Evolutionary conservation across 371 early-diverging fungal species (phyloP).

Genomic region (Mucor indicus): DNA sequence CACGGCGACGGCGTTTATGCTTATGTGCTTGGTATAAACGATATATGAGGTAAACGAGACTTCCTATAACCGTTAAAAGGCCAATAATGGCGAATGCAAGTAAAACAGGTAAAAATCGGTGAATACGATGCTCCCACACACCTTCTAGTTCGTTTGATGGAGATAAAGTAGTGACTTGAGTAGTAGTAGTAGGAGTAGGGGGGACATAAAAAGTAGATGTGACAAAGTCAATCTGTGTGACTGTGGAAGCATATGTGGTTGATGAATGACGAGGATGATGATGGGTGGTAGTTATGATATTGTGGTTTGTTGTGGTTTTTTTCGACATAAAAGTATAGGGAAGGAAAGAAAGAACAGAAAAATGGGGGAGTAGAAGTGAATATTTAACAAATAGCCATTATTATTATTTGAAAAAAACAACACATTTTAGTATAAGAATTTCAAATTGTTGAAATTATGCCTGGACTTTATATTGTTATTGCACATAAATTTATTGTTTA

Average conservation of each 20-base stretch:
- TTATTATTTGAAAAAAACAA: background rate
- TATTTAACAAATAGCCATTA: slow-evolving; percentile 9
- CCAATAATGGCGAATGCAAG: slow-evolving; percentile 40
- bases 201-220: slow-evolving; percentile 2
- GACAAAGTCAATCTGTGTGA: slow-evolving; percentile 11
- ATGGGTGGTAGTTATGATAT: background rate
- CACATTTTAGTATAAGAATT: too few relatives aligned
- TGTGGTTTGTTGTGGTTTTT: background rate
- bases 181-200: background rate
- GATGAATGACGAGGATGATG: background rate
- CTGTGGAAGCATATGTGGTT: slow-evolving; percentile 1
- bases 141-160: background rate
- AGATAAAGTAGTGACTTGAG: background rate
- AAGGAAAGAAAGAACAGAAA: slow-evolving; percentile 4
- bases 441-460: slow-evolving; percentile 12
- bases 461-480: background rate
- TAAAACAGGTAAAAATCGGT: slow-evolving; percentile 24
- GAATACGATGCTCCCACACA: slow-evolving; percentile 10
- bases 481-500: too few relatives aligned
- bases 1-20: background rate
- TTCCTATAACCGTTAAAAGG: slow-evolving; percentile 13
- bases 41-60: slow-evolving; percentile 25
- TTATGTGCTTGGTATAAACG: slow-evolving; percentile 17
- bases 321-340: background rate
- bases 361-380: slow-evolving; percentile 1